Conservation (phyloP, 352 stramenopile species). For the Globisporangium paddicum region DNA sequence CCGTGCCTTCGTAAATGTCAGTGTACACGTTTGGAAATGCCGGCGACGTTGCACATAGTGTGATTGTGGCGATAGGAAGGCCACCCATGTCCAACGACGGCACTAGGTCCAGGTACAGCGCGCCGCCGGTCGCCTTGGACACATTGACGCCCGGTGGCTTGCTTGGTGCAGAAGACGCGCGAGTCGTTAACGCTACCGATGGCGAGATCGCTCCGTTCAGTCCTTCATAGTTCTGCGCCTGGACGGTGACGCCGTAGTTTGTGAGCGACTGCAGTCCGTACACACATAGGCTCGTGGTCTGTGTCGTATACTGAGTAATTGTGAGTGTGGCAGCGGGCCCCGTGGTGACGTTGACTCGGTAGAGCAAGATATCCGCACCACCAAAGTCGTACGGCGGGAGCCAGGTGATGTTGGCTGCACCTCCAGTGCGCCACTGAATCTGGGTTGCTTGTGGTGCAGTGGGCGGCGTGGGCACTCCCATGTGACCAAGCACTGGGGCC, state of each 20-base stretch:
- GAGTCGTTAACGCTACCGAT: constrained; percentile 21
- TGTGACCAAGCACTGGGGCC: constrained; percentile 11
- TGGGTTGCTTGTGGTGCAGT: constrained; percentile 19
- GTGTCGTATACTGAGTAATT: constrained; percentile 8
- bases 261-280: constrained; percentile 28
- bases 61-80: constrained; percentile 19
- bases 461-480: constrained; percentile 23
- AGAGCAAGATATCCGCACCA: constrained; percentile 26
- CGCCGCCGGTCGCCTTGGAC: constrained; percentile 29
- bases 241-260: constrained; percentile 26
- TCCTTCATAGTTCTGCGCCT: constrained; percentile 30
- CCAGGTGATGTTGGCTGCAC: constrained; percentile 42
- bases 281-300: constrained; percentile 1
- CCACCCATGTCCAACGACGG: constrained; percentile 37
- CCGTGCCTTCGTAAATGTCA: constrained; percentile 32
- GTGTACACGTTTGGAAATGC: constrained; percentile 33
- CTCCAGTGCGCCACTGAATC: constrained; percentile 29
- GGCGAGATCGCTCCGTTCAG: constrained; percentile 21
- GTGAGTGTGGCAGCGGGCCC: neutral
- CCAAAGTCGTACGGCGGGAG: constrained; percentile 33
- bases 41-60: constrained; percentile 26
- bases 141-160: constrained; percentile 26
- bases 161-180: constrained; percentile 24
- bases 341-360: constrained; percentile 24
- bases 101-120: constrained; percentile 31